Percentiles rank a stretch among this genome's conserved stretches.
These are phyloP conservation scores for Leishmania mexicana DNA, from an alignment of 208 protist genomes.

Conservation along the genomic window DNA sequence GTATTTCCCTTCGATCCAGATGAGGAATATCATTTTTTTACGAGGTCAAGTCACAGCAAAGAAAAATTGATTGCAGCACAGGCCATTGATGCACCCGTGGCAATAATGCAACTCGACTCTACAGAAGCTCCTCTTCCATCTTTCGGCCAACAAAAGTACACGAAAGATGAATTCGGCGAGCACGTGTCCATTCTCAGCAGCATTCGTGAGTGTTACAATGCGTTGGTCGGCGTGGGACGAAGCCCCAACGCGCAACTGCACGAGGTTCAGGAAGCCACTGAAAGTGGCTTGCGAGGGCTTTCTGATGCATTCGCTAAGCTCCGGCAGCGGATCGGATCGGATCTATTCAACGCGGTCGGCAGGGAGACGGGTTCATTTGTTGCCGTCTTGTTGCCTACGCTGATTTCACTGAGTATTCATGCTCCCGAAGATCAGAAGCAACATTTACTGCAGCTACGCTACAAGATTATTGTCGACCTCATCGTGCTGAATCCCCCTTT, in stretches of 20 bases:
- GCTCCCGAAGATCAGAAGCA: constrained; percentile 55
- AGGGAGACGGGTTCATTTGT: constrained; percentile 52
- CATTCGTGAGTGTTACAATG: constrained; percentile 63
- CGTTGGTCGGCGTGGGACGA: constrained; percentile 60
- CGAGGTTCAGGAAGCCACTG: constrained; percentile 61
- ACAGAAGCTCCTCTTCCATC: constrained; percentile 15
- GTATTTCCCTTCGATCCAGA: constrained; percentile 29
- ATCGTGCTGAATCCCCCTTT: constrained; percentile 58
- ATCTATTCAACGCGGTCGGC: constrained; percentile 21
- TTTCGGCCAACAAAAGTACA: constrained; percentile 43
- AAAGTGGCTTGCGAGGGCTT: constrained; percentile 58
- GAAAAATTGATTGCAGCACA: background rate
- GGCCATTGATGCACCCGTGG: background rate
- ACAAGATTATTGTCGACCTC: constrained; percentile 48
- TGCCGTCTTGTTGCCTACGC: constrained; percentile 44
- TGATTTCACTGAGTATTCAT: constrained; percentile 64
- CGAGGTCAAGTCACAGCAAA: background rate
- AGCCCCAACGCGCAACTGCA: constrained; percentile 63
- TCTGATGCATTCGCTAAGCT: constrained; percentile 27
- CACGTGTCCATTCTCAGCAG: constrained; percentile 47
- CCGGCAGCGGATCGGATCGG: constrained; percentile 24
- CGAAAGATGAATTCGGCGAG: constrained; percentile 47
- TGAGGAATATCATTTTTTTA: constrained; percentile 29
- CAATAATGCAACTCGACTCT: background rate
- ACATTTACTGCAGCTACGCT: constrained; percentile 42